Evolutionary conservation across 148 eudicot genomes (phyloP).

Genomic region (Polygonum maritimum): DNA sequence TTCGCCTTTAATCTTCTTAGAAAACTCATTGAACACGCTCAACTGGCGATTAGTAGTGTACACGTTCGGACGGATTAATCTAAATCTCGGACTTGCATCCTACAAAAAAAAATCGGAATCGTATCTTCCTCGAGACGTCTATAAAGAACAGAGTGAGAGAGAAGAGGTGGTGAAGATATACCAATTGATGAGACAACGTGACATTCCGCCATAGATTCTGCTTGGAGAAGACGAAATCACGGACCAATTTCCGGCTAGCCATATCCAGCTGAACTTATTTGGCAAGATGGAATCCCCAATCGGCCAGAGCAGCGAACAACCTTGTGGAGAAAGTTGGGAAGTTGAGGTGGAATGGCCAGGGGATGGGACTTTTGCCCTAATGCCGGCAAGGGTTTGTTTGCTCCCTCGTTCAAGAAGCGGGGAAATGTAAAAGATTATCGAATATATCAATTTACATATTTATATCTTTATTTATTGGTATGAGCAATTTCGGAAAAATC

Average conservation of each 20-base stretch:
- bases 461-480: too few relatives aligned
- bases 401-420: slow-evolving; percentile 4
- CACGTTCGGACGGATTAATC: slow-evolving; percentile 27
- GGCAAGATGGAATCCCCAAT: neutral
- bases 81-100: slow-evolving; percentile 25
- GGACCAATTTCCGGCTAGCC: slow-evolving; percentile 36
- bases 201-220: slow-evolving; percentile 16
- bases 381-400: slow-evolving; percentile 5
- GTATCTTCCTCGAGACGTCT: neutral
- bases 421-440: neutral
- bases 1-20: slow-evolving; percentile 77
- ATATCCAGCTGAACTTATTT: slow-evolving; percentile 12
- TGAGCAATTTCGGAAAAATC: too few relatives aligned
- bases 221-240: slow-evolving; percentile 27
- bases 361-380: slow-evolving; percentile 3
- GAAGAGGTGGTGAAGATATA: neutral
- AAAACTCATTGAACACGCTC: slow-evolving; percentile 76
- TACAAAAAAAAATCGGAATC: slow-evolving; percentile 11
- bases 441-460: neutral
- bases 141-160: slow-evolving; percentile 1
- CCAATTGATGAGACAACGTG: slow-evolving; percentile 21
- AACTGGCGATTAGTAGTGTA: slow-evolving; percentile 44
- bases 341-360: neutral
- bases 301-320: neutral
- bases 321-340: slow-evolving; percentile 1